phyloP scores from a whole-genome alignment of 2,329 filamentous ascomycete genomes.

The Pseudogymnoascus sp. region DNA sequence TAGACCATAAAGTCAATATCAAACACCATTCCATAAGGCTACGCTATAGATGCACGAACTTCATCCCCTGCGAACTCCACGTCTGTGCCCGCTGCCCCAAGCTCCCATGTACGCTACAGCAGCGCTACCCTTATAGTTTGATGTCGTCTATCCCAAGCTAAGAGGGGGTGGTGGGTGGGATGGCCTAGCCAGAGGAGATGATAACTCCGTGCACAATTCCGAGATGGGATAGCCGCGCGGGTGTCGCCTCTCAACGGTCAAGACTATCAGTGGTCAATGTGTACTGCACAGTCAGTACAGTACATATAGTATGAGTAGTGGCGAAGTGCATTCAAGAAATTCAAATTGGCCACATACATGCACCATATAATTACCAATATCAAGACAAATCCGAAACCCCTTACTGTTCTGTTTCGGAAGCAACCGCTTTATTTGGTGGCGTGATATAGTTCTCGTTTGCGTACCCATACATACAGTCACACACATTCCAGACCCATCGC shows the following conservation, averaged over 20 bases:
- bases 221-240: slow-evolving; percentile 3
- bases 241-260: slow-evolving; percentile 3
- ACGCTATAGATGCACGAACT: background rate
- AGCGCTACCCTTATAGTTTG: background rate
- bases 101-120: background rate
- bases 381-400: background rate
- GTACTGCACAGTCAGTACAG: background rate
- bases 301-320: background rate
- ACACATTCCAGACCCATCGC: background rate
- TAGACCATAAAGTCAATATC: background rate
- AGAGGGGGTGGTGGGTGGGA: background rate
- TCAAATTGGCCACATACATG: background rate
- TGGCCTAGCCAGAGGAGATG: background rate
- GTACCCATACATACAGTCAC: background rate
- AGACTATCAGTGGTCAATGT: background rate
- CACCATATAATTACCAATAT: background rate
- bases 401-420: background rate
- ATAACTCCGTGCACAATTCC: background rate
- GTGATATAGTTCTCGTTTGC: background rate
- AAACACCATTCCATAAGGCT: slow-evolving; percentile 1
- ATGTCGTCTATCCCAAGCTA: background rate
- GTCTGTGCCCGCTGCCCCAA: background rate
- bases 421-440: background rate
- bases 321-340: background rate
- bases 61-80: slow-evolving; percentile 4